phyloP scores from a whole-genome alignment of 805 yeast genomes.

The Starmerella tilneyi region DNA sequence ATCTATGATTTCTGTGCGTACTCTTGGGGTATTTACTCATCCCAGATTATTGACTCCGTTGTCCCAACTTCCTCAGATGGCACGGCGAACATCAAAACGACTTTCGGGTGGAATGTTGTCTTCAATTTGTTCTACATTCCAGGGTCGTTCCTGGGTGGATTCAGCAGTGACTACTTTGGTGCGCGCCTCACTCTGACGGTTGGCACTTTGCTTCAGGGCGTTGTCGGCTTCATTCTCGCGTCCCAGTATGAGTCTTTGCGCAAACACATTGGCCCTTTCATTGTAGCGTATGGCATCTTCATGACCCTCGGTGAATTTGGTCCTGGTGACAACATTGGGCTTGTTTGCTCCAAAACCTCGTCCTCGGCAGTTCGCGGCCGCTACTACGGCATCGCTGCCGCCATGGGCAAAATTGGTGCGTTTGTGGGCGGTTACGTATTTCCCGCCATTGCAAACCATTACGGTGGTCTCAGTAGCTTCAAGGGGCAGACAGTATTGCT shows the following conservation, averaged over 20 bases:
- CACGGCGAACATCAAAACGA: conserved; percentile 44
- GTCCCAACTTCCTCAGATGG: conserved; percentile 37
- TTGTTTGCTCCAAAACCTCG: conserved; percentile 73
- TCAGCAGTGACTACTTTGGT: conserved; percentile 77
- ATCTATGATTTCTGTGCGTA: conserved; percentile 80
- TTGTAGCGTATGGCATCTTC: conserved; percentile 81
- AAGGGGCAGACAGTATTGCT: conserved; percentile 66
- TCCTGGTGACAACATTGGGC: conserved; percentile 86
- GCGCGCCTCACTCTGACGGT: conserved; percentile 65
- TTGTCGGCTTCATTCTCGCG: conserved; percentile 76
- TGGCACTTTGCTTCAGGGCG: conserved; percentile 66
- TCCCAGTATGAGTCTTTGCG: conserved; percentile 49
- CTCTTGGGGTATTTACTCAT: conserved; percentile 77
- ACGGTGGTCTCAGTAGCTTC: conserved; percentile 39
- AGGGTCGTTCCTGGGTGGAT: conserved; percentile 82
- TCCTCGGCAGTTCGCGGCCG: conserved; percentile 86
- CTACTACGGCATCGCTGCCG: conserved; percentile 85
- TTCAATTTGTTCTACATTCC: conserved; percentile 82
- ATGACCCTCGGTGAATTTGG: conserved; percentile 85
- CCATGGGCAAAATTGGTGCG: conserved; percentile 85
- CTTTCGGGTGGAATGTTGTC: conserved; percentile 89
- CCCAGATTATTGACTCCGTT: conserved; percentile 56
- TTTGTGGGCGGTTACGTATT: conserved; percentile 82
- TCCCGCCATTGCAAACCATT: conserved; percentile 61
- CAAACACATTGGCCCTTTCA: conserved; percentile 62